Evolutionary conservation across 352 stramenopile species (phyloP).

Genomic region (Phytophthora ohioensis): DNA sequence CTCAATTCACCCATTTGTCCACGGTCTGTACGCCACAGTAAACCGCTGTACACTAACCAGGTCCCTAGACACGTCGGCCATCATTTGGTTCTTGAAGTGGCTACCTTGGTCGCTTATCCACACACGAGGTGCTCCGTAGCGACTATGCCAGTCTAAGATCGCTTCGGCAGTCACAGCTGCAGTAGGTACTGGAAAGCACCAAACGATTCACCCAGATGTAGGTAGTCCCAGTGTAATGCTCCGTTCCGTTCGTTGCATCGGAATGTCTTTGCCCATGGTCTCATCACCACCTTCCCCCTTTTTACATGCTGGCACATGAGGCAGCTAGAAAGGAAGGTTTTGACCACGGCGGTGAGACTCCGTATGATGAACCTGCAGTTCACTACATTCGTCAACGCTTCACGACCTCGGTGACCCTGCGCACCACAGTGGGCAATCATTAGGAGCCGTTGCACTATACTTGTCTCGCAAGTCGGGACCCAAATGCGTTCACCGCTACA

Average conservation of each 20-base stretch:
- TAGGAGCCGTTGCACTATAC: conserved; percentile 6
- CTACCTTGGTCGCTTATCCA: conserved; percentile 40
- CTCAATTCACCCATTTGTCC: conserved; percentile 45
- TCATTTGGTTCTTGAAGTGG: conserved; percentile 47
- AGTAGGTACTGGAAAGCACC: conserved; percentile 20
- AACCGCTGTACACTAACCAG: conserved; percentile 25
- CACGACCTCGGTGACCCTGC: conserved; percentile 9
- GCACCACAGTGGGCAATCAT: conserved; percentile 14
- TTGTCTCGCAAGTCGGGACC: neutral
- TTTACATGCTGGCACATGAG: conserved; percentile 13
- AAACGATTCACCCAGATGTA: conserved; percentile 34
- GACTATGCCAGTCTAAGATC: conserved; percentile 37
- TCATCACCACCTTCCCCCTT: neutral
- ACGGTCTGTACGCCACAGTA: conserved; percentile 33
- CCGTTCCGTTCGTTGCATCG: conserved; percentile 32
- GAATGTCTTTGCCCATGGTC: conserved; percentile 17
- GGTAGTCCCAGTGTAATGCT: conserved; percentile 45
- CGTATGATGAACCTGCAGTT: neutral
- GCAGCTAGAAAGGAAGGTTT: conserved; percentile 14
- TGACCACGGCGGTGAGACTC: conserved; percentile 1
- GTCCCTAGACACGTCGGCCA: conserved; percentile 19
- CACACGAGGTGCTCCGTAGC: conserved; percentile 31
- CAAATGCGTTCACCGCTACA: conserved; percentile 8
- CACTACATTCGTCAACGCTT: conserved; percentile 2
- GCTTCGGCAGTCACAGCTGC: conserved; percentile 20